These are phyloP conservation scores for Phytophthora gonapodyides DNA, from an alignment of 352 stramenopile genomes.

Conservation along the genomic window DNA sequence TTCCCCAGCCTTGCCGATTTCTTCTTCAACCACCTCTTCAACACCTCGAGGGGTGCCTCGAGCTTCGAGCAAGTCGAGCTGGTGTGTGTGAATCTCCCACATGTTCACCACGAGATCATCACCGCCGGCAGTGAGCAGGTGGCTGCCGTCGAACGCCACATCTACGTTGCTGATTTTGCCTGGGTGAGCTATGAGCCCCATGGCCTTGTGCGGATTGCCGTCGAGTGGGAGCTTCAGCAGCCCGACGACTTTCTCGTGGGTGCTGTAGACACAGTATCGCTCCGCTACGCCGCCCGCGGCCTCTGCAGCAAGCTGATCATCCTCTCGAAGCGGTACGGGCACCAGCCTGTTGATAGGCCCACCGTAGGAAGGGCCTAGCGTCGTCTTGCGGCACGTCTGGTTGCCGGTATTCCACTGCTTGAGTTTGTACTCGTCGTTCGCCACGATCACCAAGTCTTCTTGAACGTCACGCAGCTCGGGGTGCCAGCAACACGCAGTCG, in stretches of 20 bases:
- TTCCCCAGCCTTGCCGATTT: neutral
- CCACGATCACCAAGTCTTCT: slow-evolving; percentile 90
- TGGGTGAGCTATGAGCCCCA: slow-evolving; percentile 93
- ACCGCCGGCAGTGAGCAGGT: slow-evolving; percentile 88
- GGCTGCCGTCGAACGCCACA: slow-evolving; percentile 85
- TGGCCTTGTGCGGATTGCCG: slow-evolving; percentile 91
- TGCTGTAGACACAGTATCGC: slow-evolving; percentile 83
- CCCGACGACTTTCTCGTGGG: slow-evolving; percentile 83
- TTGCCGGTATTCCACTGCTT: slow-evolving; percentile 93
- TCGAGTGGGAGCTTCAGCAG: slow-evolving; percentile 91
- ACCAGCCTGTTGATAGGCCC: slow-evolving; percentile 86
- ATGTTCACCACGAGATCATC: slow-evolving; percentile 92
- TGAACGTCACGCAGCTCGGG: slow-evolving; percentile 73
- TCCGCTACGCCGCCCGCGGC: slow-evolving; percentile 36
- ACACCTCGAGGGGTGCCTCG: slow-evolving; percentile 18
- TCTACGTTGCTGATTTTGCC: slow-evolving; percentile 86
- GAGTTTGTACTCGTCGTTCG: slow-evolving; percentile 94
- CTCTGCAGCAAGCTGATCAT: slow-evolving; percentile 23
- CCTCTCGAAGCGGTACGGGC: slow-evolving; percentile 53
- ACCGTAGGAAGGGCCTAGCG: slow-evolving; percentile 89
- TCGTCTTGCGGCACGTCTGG: slow-evolving; percentile 91
- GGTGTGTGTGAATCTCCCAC: slow-evolving; percentile 86
- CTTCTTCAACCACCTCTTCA: slow-evolving; percentile 10
- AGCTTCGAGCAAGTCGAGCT: slow-evolving; percentile 76
- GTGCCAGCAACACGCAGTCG: slow-evolving; percentile 92